Conservation (phyloP, 2,329 filamentous ascomycete genomes). For the Ophiostoma sp. region DNA sequence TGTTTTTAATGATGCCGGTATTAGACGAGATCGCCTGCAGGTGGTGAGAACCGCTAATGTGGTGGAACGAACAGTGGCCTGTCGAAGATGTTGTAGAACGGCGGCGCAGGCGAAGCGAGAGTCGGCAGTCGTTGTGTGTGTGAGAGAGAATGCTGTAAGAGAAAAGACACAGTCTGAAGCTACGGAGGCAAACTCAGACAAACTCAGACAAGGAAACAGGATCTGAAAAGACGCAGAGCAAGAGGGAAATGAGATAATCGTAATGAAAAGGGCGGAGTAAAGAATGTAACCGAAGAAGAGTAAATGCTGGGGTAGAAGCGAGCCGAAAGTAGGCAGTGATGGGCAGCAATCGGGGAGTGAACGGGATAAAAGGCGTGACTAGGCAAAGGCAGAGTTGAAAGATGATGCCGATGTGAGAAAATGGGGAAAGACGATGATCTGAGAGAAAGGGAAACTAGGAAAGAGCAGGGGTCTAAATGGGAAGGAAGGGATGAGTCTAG, state of each 20-base stretch:
- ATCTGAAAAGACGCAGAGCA: not conserved
- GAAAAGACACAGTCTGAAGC: not conserved
- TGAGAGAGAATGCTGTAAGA: not conserved
- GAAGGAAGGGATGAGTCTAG: not conserved
- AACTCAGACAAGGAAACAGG: not conserved
- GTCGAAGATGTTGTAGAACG: conserved; percentile 12
- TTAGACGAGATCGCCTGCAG: not conserved
- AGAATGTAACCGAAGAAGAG: conserved; percentile 9
- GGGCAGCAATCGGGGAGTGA: not conserved
- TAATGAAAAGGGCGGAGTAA: conserved; percentile 9
- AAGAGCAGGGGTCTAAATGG: not conserved
- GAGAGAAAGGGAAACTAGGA: conserved; percentile 5
- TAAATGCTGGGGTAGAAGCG: conserved; percentile 1
- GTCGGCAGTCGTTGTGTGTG: not conserved
- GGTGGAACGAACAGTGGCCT: conserved; percentile 15
- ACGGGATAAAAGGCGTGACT: not conserved
- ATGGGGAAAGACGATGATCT: not conserved
- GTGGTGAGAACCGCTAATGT: conserved; percentile 6
- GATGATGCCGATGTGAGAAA: conserved; percentile 1
- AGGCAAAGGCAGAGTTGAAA: not conserved
- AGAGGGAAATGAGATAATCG: not conserved
- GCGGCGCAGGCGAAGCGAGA: not conserved
- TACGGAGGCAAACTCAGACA: not conserved
- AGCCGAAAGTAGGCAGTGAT: conserved; percentile 3
- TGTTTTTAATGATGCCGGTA: not conserved